Evolutionary conservation across 2,329 filamentous ascomycete species (phyloP).

Genomic region (Arthrobotrys megalospora): DNA sequence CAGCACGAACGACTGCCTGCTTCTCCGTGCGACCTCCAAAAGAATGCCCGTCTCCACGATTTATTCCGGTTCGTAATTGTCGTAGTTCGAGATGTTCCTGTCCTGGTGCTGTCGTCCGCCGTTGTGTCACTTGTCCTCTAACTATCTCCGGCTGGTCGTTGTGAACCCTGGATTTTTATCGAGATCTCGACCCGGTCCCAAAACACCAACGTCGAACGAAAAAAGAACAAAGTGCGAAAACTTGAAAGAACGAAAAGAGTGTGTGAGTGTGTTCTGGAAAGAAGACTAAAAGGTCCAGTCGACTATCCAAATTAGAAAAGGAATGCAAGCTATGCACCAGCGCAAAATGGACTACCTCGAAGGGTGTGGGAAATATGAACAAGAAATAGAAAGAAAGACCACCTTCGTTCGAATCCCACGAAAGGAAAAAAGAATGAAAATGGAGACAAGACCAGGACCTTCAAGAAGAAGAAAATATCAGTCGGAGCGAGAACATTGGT

Average conservation of each 20-base stretch:
- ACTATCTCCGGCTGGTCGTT: constrained; percentile 25
- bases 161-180: constrained; percentile 16
- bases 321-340: constrained; percentile 32
- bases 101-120: constrained; percentile 7
- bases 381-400: constrained; percentile 40
- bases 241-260: background rate
- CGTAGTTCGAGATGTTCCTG: constrained; percentile 8
- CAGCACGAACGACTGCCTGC: constrained; percentile 21
- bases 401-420: background rate
- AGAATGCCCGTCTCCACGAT: background rate
- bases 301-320: constrained; percentile 33
- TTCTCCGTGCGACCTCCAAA: constrained; percentile 12
- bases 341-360: constrained; percentile 23
- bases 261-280: background rate
- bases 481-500: constrained; percentile 8
- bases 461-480: constrained; percentile 18
- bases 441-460: background rate
- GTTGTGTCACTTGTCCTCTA: constrained; percentile 21
- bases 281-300: background rate
- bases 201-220: constrained; percentile 7
- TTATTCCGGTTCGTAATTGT: background rate
- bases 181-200: background rate
- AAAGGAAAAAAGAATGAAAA: constrained; percentile 8
- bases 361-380: constrained; percentile 38
- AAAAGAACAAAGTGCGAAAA: background rate